A percentile compares a stretch with the other conserved stretches of the same genome.
phyloP scores from a whole-genome alignment of 208 protist species.

The Leishmania arabica region DNA sequence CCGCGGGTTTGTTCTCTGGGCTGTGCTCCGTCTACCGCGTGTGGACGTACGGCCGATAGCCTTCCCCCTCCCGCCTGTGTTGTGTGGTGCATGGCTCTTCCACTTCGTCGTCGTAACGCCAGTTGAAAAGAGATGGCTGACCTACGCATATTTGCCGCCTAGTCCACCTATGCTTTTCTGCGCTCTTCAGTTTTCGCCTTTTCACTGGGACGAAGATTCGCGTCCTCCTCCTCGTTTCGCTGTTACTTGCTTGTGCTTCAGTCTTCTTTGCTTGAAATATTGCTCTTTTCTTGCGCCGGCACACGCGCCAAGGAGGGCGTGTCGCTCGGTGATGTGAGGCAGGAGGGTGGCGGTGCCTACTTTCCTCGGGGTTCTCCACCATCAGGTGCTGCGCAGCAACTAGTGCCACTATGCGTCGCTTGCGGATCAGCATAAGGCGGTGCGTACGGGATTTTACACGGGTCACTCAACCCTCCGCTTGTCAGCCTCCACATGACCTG shows the following conservation, averaged over 20 bases:
- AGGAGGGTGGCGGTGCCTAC: neutral
- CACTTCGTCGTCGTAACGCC: neutral
- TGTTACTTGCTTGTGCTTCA: neutral
- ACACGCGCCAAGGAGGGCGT: neutral
- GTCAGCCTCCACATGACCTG: neutral
- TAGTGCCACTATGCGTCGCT: neutral
- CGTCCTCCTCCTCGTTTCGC: neutral
- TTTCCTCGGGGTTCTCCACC: neutral
- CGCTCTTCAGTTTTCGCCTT: neutral
- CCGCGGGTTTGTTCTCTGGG: slow-evolving; percentile 81
- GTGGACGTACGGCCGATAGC: slow-evolving; percentile 87
- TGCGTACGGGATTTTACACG: neutral
- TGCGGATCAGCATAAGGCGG: too few species aligned
- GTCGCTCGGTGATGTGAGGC: neutral
- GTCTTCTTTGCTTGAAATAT: neutral
- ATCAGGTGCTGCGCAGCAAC: neutral
- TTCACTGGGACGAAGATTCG: neutral
- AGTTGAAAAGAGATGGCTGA: neutral
- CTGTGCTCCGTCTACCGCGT: slow-evolving; percentile 91
- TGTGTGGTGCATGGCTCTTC: neutral
- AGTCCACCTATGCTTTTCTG: too few species aligned
- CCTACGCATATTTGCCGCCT: too few species aligned
- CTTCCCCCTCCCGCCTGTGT: neutral
- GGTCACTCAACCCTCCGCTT: neutral
- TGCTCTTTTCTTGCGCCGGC: neutral